A percentile compares a stretch with the other conserved stretches of the same genome.
phyloP scores from a whole-genome alignment of 192 early-diverging fungal genomes.

The Phlyctochytrium arcticum region DNA sequence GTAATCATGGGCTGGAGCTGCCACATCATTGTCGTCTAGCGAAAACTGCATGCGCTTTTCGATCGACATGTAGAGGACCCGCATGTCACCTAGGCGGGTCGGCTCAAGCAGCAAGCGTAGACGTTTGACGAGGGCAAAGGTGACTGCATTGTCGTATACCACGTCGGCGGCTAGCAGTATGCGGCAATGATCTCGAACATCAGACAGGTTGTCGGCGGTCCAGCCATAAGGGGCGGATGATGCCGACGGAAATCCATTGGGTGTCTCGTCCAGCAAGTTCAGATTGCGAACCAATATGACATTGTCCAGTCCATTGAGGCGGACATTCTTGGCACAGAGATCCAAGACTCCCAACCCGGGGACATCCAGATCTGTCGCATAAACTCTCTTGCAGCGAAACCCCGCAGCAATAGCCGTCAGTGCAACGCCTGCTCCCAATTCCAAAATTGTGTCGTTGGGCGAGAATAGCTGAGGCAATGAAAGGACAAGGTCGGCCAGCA shows the following conservation, averaged over 20 bases:
- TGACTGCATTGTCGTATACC: conserved; percentile 30
- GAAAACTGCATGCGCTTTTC: conserved; percentile 32
- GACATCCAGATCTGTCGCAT: conserved; percentile 27
- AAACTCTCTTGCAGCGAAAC: neutral
- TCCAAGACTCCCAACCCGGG: conserved; percentile 5
- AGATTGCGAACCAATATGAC: neutral
- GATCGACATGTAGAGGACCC: conserved; percentile 23
- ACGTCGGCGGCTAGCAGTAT: conserved; percentile 31
- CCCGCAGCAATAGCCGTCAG: conserved; percentile 10
- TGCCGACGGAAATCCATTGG: neutral
- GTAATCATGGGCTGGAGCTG: conserved; percentile 32
- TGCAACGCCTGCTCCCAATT: conserved; percentile 31
- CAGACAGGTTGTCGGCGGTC: neutral
- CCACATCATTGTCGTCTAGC: conserved; percentile 7
- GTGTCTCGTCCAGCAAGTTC: conserved; percentile 20
- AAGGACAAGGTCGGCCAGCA: conserved; percentile 24
- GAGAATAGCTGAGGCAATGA: neutral
- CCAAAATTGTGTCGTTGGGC: neutral
- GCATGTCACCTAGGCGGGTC: neutral
- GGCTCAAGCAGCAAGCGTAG: conserved; percentile 14
- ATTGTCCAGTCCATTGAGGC: neutral
- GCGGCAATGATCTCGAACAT: conserved; percentile 4
- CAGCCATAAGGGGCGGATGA: conserved; percentile 1
- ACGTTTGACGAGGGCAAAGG: conserved; percentile 27
- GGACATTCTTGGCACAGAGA: conserved; percentile 3